phyloP scores from a whole-genome alignment of 768 basidiomycete species.

The Lactarius hatsudake region DNA sequence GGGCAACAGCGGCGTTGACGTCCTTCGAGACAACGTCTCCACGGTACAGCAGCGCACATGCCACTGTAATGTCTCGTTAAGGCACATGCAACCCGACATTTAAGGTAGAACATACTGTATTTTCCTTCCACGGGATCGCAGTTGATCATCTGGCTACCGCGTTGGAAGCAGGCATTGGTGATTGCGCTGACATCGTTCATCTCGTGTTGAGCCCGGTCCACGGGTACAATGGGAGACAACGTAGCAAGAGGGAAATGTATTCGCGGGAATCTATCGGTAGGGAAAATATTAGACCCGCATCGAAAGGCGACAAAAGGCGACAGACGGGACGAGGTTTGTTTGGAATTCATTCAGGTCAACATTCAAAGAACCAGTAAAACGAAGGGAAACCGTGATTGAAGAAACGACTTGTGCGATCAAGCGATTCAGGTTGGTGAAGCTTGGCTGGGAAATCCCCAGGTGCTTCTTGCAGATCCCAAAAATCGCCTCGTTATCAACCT shows the following conservation, averaged over 20 bases:
- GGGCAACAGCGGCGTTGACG: constrained; percentile 67
- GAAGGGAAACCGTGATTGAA: constrained; percentile 45
- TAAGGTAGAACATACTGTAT: constrained; percentile 51
- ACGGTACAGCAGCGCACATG: constrained; percentile 68
- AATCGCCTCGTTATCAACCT: constrained; percentile 61
- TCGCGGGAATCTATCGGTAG: constrained; percentile 46
- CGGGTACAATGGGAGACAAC: constrained; percentile 62
- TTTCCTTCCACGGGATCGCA: constrained; percentile 78
- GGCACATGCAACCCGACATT: neutral
- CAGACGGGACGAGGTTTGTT: constrained; percentile 59
- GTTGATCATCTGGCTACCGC: constrained; percentile 76
- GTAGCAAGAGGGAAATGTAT: constrained; percentile 68
- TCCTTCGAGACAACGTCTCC: constrained; percentile 79
- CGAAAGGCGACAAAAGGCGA: constrained; percentile 19
- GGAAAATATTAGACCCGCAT: constrained; percentile 2
- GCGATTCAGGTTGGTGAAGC: constrained; percentile 63
- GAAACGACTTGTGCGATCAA: constrained; percentile 63
- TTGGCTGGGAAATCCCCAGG: constrained; percentile 52
- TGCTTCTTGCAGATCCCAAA: constrained; percentile 61
- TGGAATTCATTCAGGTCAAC: constrained; percentile 71
- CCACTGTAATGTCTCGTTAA: constrained; percentile 40
- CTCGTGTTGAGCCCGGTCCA: constrained; percentile 61
- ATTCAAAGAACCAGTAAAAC: constrained; percentile 64
- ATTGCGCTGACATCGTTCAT: constrained; percentile 66
- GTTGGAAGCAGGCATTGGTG: constrained; percentile 73